phyloP scores from a whole-genome alignment of 2,329 filamentous ascomycete species.

The Akanthomyces uredinophilus region DNA sequence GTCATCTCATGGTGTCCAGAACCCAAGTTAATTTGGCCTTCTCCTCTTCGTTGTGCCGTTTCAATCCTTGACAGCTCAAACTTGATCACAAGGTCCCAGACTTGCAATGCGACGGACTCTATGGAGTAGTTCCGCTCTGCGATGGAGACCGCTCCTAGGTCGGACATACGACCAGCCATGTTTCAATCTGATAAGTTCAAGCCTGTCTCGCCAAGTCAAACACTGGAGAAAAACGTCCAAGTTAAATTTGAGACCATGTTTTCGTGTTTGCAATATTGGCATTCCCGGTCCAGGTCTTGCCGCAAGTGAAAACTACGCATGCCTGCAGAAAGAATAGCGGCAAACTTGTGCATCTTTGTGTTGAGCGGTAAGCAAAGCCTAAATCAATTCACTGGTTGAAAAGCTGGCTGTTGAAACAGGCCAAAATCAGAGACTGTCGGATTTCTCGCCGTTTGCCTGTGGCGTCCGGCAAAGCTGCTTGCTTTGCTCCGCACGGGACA shows the following conservation, averaged over 20 bases:
- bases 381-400: neutral
- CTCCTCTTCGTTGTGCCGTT: neutral
- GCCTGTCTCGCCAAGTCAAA: neutral
- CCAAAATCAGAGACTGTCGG: neutral
- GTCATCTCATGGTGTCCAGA: neutral
- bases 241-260: neutral
- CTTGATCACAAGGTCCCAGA: neutral
- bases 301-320: neutral
- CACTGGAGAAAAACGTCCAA: neutral
- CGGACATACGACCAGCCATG: slow-evolving; percentile 1
- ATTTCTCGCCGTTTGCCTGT: neutral
- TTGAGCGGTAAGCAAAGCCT: neutral
- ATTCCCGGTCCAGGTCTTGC: neutral
- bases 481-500: neutral
- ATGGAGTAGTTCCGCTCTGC: neutral
- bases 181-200: neutral
- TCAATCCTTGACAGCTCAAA: neutral
- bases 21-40: neutral
- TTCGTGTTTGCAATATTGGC: neutral
- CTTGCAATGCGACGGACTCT: neutral
- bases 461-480: neutral
- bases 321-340: neutral
- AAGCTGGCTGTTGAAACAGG: neutral
- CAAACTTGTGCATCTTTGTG: neutral
- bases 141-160: neutral